Evolutionary conservation across 2,329 filamentous ascomycete species (phyloP), one percentile per base, ranked within the genome.

Genomic region (Hypoxylon sp.): DNA sequence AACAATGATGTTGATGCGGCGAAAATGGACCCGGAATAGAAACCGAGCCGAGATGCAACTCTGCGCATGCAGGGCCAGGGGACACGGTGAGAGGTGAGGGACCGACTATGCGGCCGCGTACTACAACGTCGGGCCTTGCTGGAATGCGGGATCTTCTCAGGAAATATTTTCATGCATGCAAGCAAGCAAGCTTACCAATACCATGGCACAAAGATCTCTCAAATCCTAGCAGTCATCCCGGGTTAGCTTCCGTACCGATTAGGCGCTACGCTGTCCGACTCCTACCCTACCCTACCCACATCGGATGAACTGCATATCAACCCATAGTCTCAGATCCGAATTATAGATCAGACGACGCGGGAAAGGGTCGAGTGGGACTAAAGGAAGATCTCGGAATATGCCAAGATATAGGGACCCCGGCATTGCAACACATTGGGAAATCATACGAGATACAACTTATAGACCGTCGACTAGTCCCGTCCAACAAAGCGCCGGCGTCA

Each of bases 21-120:
- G 70, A 72, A 71, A 70, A 67, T 58, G 57, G 70, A 48, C 57
- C 74, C 73, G 71, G 73, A 69, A 68, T 68, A 68, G 67, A 54
- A 68, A 50, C 72, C 73, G 73, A 75, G 67, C 70, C 69, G 68
- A 71, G 69, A 74, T 74, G 73, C 68, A 71, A 68, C 71, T 69
- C 74, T 71, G 65, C 67, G 29, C 66, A 44, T 75, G 73, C 74
- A 66, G 67, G 69, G 47, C 67, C 66, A 55, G 67, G 71, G 74
- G 70, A 54, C 35, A 24, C 47, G 35, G 26, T 65, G 51, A 53
- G 48, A 63, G 60, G 50, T 46, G 47, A 67, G 60, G 10, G 63
- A 59, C 70, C 71, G 60, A 66, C 60, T 67, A 71, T 71, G 66
- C 69, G 71, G 67, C 64, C 69, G 47, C 62, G 59, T 70, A 66